Percentiles rank a stretch among this genome's conserved stretches.
These are phyloP conservation scores for Alliaria petiolata DNA, from an alignment of 345 rosid species.

Conservation along the genomic window DNA sequence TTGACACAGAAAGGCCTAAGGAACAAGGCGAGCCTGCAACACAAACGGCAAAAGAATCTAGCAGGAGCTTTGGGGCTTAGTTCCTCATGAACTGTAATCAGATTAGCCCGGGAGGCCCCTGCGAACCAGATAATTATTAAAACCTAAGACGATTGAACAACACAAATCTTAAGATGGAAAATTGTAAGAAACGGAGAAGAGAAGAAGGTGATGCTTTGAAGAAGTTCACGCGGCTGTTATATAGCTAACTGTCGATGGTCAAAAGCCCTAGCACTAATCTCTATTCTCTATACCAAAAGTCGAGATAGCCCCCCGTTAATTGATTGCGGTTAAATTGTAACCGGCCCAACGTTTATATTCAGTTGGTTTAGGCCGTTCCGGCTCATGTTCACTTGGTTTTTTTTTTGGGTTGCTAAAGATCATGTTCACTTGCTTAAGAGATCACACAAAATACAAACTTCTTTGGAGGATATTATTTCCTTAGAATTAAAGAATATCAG, in stretches of 20 bases:
- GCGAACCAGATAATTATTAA: neutral
- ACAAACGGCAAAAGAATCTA: slow-evolving; percentile 47
- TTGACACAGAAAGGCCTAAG: slow-evolving; percentile 29
- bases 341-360: neutral
- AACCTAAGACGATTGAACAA: neutral
- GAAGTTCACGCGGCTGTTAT: neutral
- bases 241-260: neutral
- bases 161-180: neutral
- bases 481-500: neutral
- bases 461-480: neutral
- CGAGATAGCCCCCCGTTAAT: neutral
- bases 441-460: neutral
- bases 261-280: neutral
- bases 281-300: neutral
- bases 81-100: slow-evolving; percentile 28
- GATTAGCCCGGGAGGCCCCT: slow-evolving; percentile 67
- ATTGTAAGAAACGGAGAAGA: neutral
- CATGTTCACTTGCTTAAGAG: too few relatives aligned
- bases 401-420: too few relatives aligned
- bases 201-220: neutral
- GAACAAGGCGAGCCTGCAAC: slow-evolving; percentile 51
- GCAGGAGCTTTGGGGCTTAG: slow-evolving; percentile 36
- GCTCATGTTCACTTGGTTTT: neutral
- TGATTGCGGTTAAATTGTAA: neutral
- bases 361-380: neutral